These are phyloP conservation scores for Penicillium daleae DNA, from an alignment of 495 filamentous ascomycete species.

Conservation along the genomic window DNA sequence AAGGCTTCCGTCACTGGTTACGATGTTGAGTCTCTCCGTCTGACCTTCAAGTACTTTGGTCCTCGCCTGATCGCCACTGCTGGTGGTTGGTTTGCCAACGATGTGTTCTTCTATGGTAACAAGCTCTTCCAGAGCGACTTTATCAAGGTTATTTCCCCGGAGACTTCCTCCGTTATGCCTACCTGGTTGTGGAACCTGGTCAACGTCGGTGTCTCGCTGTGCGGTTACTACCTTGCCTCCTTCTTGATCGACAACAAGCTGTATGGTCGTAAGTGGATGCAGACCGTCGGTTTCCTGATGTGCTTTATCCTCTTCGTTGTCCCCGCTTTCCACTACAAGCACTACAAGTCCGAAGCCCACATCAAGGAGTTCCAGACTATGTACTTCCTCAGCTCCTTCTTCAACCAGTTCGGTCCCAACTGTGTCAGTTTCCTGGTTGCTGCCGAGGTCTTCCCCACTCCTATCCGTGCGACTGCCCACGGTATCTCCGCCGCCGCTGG, in stretches of 20 bases:
- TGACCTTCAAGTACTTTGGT: slow-evolving; percentile 79
- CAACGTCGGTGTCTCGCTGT: slow-evolving; percentile 81
- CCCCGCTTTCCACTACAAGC: slow-evolving; percentile 80
- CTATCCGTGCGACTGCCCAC: slow-evolving; percentile 87
- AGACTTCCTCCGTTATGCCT: slow-evolving; percentile 69
- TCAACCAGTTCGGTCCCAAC: slow-evolving; percentile 97
- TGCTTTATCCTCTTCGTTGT: slow-evolving; percentile 86
- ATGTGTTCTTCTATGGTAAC: slow-evolving; percentile 97
- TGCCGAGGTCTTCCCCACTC: slow-evolving; percentile 88
- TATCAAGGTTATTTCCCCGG: slow-evolving; percentile 70
- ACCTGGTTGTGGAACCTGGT: slow-evolving; percentile 88
- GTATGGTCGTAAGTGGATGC: slow-evolving; percentile 91
- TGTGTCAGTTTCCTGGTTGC: slow-evolving; percentile 89
- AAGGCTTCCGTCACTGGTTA: slow-evolving; percentile 86
- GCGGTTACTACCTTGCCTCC: slow-evolving; percentile 80
- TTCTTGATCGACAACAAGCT: slow-evolving; percentile 89
- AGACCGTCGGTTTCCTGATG: slow-evolving; percentile 84
- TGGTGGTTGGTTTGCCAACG: slow-evolving; percentile 86
- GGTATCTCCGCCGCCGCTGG: slow-evolving; percentile 84
- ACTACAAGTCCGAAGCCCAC: slow-evolving; percentile 66
- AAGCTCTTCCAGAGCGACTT: slow-evolving; percentile 93
- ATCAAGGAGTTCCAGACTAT: slow-evolving; percentile 87
- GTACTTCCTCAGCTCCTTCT: slow-evolving; percentile 90
- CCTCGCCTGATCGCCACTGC: slow-evolving; percentile 83
- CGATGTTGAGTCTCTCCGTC: slow-evolving; percentile 74